Evolutionary conservation across 2,329 filamentous ascomycete genomes (phyloP).

Genomic region (Phoma sp.): DNA sequence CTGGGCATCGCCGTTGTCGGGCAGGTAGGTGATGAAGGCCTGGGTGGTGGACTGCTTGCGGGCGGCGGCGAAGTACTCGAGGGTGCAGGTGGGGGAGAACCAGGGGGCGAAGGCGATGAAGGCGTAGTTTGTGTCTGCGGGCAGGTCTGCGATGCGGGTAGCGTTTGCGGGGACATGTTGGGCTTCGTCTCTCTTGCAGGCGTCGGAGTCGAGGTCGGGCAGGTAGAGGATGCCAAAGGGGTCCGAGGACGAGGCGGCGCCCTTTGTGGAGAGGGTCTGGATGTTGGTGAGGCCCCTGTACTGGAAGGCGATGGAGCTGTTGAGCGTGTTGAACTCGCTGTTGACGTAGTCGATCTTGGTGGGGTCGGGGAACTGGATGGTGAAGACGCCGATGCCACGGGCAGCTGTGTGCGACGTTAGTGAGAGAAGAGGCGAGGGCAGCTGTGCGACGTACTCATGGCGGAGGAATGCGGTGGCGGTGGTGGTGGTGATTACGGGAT

Average conservation of each 20-base stretch:
- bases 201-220: conserved; percentile 68
- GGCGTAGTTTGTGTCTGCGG: conserved; percentile 68
- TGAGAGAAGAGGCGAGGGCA: conserved; percentile 5
- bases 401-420: conserved; percentile 39
- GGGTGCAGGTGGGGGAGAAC: conserved; percentile 76
- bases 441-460: conserved; percentile 46
- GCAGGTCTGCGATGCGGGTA: conserved; percentile 73
- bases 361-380: conserved; percentile 47
- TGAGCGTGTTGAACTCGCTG: conserved; percentile 41
- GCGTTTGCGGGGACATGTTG: conserved; percentile 76
- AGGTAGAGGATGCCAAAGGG: conserved; percentile 86
- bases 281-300: conserved; percentile 61
- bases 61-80: conserved; percentile 70
- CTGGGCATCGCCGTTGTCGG: conserved; percentile 56
- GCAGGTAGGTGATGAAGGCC: conserved; percentile 63
- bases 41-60: conserved; percentile 63
- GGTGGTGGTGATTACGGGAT: conserved; percentile 17
- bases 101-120: conserved; percentile 86
- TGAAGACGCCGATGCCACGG: conserved; percentile 44
- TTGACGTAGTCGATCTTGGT: conserved; percentile 34
- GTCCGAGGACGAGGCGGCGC: conserved; percentile 64
- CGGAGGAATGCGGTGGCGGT: too few species aligned
- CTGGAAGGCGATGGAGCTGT: conserved; percentile 43
- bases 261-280: conserved; percentile 76
- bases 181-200: conserved; percentile 68